Evolutionary conservation across 2,329 filamentous ascomycete genomes (phyloP), one percentile per base, ranked within the genome.

Genomic region (Paracorniculantispora psalliotae): DNA sequence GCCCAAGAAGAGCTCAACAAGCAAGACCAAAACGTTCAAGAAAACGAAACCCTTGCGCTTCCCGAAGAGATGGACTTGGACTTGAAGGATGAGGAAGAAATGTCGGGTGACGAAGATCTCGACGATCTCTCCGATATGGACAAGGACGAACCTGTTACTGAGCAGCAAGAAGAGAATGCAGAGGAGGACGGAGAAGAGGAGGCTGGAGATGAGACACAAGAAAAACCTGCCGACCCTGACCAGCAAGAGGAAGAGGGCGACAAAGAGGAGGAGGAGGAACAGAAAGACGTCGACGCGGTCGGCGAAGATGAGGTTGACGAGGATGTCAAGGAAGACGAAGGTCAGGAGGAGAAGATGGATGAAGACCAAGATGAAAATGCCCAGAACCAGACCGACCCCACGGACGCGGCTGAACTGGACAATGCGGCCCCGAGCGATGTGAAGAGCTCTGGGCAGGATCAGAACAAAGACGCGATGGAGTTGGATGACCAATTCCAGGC

Each of bases 41-140:
- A 96, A 69, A 87, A 91, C 66, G 87, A 96, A 61, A 86, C 88
- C 2, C 78, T 96, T 61, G 91, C 92, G 48, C 78, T 96, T 23
- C 92, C 92, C 0, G 92, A 96, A 44, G 91, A 96, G 63, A 88
- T 97, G 80, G 87, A 96, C 59, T 81, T 97, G 71, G 85, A 92
- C 63, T 81, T 94, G 58, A 88, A 93, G 63, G 88, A 90, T 28
- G 82, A 84, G 33, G 78, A 83, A 28, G 79, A 81, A 19, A 82
- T 82, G 4, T 79, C 77, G 13, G 81, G 80, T 15, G 80, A 80
- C 39, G 83, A 86, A 62, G 79, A 81, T 19, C 69, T 88, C 51
- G 82, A 86, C 59, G 78, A 85, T 57, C 72, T 89, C 56, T 80
- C 79, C 0, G 81, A 83, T 50, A 72, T 75, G 19, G 72, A 80